Percentiles rank a stretch among this genome's conserved stretches.
phyloP scores from a whole-genome alignment of 23 red algal species.

The Porphyridium purpureum region DNA sequence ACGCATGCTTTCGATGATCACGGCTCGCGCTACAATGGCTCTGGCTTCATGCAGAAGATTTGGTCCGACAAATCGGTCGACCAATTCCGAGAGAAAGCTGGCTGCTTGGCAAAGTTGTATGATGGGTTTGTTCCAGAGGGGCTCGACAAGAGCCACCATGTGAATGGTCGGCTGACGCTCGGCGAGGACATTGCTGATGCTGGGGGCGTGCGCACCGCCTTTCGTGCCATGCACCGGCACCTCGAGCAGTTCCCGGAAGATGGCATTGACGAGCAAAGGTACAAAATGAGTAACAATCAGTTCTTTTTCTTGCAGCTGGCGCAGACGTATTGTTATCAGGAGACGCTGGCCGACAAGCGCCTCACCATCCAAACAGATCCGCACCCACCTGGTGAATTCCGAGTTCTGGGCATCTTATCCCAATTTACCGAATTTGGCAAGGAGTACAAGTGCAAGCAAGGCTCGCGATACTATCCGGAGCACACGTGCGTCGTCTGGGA shows the following conservation, averaged over 20 bases:
- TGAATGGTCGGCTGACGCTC: conserved; percentile 65
- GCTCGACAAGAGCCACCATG: conserved; percentile 26
- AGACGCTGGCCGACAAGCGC: conserved; percentile 19
- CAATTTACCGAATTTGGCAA: too few relatives aligned
- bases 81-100: conserved; percentile 32
- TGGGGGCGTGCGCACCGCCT: too few relatives aligned
- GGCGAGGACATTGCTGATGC: conserved; percentile 72
- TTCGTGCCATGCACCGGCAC: too few relatives aligned
- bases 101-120: conserved; percentile 39
- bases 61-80: conserved; percentile 16
- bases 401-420: too few relatives aligned
- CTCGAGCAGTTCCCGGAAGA: too few relatives aligned
- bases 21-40: conserved; percentile 35
- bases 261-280: too few relatives aligned
- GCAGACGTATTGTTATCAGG: background rate
- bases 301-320: conserved; percentile 2
- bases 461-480: too few relatives aligned
- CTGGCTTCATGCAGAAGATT: conserved; percentile 17
- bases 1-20: conserved; percentile 70
- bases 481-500: too few relatives aligned
- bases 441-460: too few relatives aligned
- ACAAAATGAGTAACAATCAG: too few relatives aligned
- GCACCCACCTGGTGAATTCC: conserved; percentile 48
- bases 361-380: conserved; percentile 50
- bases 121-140: conserved; percentile 33